A percentile compares a stretch with the other conserved stretches of the same genome.
phyloP scores from a whole-genome alignment of 2,329 filamentous ascomycete genomes.

The Fusarium sp. region DNA sequence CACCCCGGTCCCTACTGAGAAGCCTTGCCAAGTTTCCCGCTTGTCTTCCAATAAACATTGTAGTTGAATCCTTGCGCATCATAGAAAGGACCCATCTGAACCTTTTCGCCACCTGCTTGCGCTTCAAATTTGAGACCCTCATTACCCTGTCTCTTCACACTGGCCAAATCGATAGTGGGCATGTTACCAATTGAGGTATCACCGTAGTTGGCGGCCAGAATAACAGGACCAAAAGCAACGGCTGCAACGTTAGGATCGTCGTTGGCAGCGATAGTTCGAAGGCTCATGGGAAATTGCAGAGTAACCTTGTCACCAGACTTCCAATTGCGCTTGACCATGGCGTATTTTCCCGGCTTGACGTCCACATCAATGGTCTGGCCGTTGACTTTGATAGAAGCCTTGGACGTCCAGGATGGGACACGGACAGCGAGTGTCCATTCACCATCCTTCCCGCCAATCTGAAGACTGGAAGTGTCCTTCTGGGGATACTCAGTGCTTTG shows the following conservation, averaged over 20 bases:
- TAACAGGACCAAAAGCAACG: constrained; percentile 59
- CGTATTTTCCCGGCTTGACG: constrained; percentile 54
- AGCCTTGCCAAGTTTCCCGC: constrained; percentile 11
- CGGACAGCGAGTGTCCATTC: constrained; percentile 56
- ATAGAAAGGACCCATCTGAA: constrained; percentile 55
- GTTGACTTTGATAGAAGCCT: constrained; percentile 57
- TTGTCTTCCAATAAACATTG: constrained; percentile 55
- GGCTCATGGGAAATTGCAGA: constrained; percentile 59
- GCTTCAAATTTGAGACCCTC: constrained; percentile 50
- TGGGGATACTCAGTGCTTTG: constrained; percentile 59
- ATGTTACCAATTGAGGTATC: constrained; percentile 37
- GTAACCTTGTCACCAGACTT: constrained; percentile 56
- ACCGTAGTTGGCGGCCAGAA: constrained; percentile 61
- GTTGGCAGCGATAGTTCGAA: constrained; percentile 59
- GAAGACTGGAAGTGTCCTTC: constrained; percentile 54
- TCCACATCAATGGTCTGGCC: constrained; percentile 47
- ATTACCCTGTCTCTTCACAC: constrained; percentile 41
- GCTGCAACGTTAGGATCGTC: constrained; percentile 58
- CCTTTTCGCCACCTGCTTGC: constrained; percentile 46
- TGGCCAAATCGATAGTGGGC: constrained; percentile 49
- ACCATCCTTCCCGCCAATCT: constrained; percentile 51
- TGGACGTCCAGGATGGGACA: constrained; percentile 59
- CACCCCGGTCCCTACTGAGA: neutral
- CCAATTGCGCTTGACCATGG: constrained; percentile 57
- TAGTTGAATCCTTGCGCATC: constrained; percentile 57